A percentile compares a stretch with the other conserved stretches of the same genome.
phyloP scores from a whole-genome alignment of 2,329 filamentous ascomycete genomes.

The Geoglossum cookeanum region DNA sequence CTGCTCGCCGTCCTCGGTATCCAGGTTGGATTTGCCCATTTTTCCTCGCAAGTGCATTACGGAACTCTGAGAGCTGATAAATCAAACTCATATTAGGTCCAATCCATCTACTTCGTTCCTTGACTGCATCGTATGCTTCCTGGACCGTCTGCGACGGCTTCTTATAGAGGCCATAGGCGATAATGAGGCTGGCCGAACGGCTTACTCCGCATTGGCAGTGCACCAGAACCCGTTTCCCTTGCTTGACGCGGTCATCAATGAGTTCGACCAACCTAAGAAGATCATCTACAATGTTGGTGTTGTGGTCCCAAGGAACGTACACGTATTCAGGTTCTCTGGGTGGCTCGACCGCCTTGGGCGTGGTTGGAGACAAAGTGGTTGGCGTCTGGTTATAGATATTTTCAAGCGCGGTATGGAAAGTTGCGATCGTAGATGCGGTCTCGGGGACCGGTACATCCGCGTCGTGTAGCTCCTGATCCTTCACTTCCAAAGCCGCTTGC shows the following conservation, averaged over 20 bases:
- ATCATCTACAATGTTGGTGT: slow-evolving; percentile 67
- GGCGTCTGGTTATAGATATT: not conserved
- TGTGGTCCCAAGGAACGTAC: slow-evolving; percentile 76
- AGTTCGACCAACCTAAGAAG: slow-evolving; percentile 55
- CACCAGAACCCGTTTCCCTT: slow-evolving; percentile 60
- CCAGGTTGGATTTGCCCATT: slow-evolving; percentile 17
- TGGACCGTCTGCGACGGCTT: slow-evolving; percentile 61
- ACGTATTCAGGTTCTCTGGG: slow-evolving; percentile 52
- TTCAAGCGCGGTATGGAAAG: not conserved
- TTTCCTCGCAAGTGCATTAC: slow-evolving; percentile 39
- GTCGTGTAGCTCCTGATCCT: not conserved
- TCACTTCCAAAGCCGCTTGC: slow-evolving; percentile 9
- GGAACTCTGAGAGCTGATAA: slow-evolving; percentile 73
- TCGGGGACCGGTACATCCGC: not conserved
- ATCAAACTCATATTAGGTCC: slow-evolving; percentile 84
- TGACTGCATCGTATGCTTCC: slow-evolving; percentile 64
- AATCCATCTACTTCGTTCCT: slow-evolving; percentile 70
- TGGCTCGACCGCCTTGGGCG: slow-evolving; percentile 29
- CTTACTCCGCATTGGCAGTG: slow-evolving; percentile 79
- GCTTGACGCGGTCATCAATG: slow-evolving; percentile 51
- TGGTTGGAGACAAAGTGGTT: not conserved
- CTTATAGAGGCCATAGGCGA: slow-evolving; percentile 67
- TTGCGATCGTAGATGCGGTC: not conserved
- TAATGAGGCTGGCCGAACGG: slow-evolving; percentile 68
- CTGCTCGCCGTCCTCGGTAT: slow-evolving; percentile 17